Evolutionary conservation across 78 protist species (phyloP).

Genomic region (Blattamonas nauphoetae): DNA sequence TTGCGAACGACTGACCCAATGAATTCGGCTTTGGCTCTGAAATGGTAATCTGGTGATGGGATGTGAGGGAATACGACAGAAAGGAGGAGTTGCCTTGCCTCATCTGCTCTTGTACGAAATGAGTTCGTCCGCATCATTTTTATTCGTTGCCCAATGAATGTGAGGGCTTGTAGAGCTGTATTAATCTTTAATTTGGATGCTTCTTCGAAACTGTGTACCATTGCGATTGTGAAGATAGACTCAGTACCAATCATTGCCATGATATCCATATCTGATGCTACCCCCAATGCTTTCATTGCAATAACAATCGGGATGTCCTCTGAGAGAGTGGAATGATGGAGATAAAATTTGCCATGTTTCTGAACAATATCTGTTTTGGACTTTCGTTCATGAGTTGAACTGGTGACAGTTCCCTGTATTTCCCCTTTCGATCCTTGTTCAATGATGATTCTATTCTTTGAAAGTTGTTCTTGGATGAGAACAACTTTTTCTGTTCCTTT

Average conservation of each 20-base stretch:
- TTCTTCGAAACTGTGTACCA: slow-evolving; percentile 71
- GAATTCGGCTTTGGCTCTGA: slow-evolving; percentile 66
- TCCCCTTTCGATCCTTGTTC: slow-evolving; percentile 67
- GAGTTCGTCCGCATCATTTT: neutral
- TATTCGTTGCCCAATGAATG: slow-evolving; percentile 48
- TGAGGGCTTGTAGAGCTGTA: slow-evolving; percentile 67
- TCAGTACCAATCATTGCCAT: slow-evolving; percentile 79
- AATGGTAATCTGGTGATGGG: slow-evolving; percentile 59
- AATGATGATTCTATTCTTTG: slow-evolving; percentile 86
- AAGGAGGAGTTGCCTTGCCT: slow-evolving; percentile 75
- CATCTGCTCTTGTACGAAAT: slow-evolving; percentile 35
- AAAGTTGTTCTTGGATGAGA: slow-evolving; percentile 92
- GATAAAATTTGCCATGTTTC: slow-evolving; percentile 52
- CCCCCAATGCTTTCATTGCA: slow-evolving; percentile 85
- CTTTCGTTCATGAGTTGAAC: slow-evolving; percentile 81
- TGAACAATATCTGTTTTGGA: slow-evolving; percentile 54
- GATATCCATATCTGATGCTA: slow-evolving; percentile 76
- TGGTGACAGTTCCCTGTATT: slow-evolving; percentile 36
- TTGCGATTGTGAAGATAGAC: slow-evolving; percentile 18
- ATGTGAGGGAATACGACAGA: slow-evolving; percentile 79
- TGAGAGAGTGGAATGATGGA: slow-evolving; percentile 73
- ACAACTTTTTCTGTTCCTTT: slow-evolving; percentile 84
- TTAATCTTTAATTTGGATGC: slow-evolving; percentile 24
- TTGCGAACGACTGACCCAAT: slow-evolving; percentile 73
- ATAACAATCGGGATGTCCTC: slow-evolving; percentile 80